Base-by-base conservation (phyloP, 345 rosid genomes). In the Linum trigynum region DNA sequence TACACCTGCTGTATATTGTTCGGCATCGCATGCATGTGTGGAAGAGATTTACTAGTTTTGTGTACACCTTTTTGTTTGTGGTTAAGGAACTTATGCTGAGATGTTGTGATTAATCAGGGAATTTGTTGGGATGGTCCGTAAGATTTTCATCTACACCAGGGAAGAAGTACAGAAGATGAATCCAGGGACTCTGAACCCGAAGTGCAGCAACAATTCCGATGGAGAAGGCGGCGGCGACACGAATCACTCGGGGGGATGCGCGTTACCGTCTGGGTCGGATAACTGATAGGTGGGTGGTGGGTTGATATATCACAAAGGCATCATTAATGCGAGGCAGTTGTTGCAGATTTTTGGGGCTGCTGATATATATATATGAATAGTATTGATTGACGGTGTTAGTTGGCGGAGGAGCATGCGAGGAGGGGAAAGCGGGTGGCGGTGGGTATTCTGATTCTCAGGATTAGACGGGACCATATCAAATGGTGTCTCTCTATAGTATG, bases 151-250 rank as follows among this genome's bases (percentile, higher is more conserved):
- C 67, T 87, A 75, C 69, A 87, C 97, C 0, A 77, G 79, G 65
- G 90, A 87, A 76, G 97, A 90, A 75, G 87, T 90, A 42, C 87
- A 83, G 71, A 90, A 78, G 83, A 84, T 90, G 88, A 79, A 82
- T 67, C 85, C 89, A 1, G 76, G 84, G 63, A 65, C 87, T 7
- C 62, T 83, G 45, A 70, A 72, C 76, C 61, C 75, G 38, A 81
- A 74, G 75, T 65, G 71, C 14, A 48, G 11, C 53, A 48, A 3
- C 14, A 48, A 48, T 48, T 48, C 14, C 14, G 53, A 48, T 9
- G 53, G 53, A 48, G 53, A 48, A 48, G 53, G 53, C 3, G 53
- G 32, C 32, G 32, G 53, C 14, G 53, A 48, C 9, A 48, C 14
- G 53, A 48, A 48, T 12, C 53, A 48, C 9, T 48, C 53, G 15